Evolutionary conservation across 495 filamentous ascomycete genomes (phyloP).

Genomic region (Penicillium steckii): DNA sequence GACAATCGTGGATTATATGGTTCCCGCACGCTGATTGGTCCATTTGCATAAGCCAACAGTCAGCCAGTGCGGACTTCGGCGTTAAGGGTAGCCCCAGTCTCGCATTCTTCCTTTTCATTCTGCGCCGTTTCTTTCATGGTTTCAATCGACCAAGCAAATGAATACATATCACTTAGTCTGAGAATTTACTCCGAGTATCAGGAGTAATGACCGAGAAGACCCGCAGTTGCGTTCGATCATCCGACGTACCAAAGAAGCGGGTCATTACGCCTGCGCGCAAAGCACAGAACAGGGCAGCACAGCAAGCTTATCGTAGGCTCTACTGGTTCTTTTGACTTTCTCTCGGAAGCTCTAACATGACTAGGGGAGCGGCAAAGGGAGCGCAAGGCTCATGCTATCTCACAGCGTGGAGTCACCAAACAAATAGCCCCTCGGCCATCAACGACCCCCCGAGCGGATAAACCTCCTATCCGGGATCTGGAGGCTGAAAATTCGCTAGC

Average conservation of each 20-base stretch:
- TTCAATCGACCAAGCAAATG: too few species aligned
- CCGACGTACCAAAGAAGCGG: slow-evolving; percentile 24
- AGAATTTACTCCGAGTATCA: background rate
- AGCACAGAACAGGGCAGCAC: slow-evolving; percentile 42
- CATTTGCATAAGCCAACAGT: slow-evolving; percentile 19
- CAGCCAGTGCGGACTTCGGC: slow-evolving; percentile 6
- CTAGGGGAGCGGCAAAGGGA: slow-evolving; percentile 15
- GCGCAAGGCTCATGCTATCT: slow-evolving; percentile 7
- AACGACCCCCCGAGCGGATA: background rate
- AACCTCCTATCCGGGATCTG: background rate
- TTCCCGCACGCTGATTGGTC: slow-evolving; percentile 14
- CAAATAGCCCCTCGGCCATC: slow-evolving; percentile 7
- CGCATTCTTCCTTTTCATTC: background rate
- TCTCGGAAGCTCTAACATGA: background rate
- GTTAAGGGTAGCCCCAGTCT: slow-evolving; percentile 1
- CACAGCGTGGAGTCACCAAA: background rate
- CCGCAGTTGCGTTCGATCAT: background rate
- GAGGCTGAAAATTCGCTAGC: background rate
- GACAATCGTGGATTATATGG: slow-evolving; percentile 1
- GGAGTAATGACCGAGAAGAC: background rate
- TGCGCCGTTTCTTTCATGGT: too few species aligned
- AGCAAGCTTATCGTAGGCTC: slow-evolving; percentile 38
- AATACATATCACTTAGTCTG: too few species aligned
- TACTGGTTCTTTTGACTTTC: background rate
- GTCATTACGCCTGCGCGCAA: slow-evolving; percentile 39